A percentile compares a stretch with the other conserved stretches of the same genome.
Conservation (phyloP, 1,284 basidiomycete species). For the Pterula multifida region DNA sequence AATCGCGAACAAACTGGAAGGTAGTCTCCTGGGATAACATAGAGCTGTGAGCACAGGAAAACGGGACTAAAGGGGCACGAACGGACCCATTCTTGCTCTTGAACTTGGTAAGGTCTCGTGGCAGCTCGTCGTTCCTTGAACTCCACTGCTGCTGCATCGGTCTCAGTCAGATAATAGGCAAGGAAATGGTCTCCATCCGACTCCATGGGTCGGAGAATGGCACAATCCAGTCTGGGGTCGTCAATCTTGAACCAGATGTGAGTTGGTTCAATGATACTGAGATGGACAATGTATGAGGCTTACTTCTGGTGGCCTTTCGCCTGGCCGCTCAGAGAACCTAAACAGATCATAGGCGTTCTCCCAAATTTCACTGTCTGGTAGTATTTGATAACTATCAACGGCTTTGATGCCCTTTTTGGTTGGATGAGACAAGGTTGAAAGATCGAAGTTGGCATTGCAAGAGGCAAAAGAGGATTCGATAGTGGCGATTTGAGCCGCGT, state of each 20-base stretch:
- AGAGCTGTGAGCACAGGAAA: neutral
- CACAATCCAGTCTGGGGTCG: conserved; percentile 71
- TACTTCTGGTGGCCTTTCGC: conserved; percentile 58
- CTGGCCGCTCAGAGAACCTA: conserved; percentile 81
- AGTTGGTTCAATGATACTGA: neutral
- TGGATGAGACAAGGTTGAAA: conserved; percentile 59
- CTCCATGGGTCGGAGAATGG: conserved; percentile 78
- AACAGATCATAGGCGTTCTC: conserved; percentile 84
- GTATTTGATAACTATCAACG: conserved; percentile 74
- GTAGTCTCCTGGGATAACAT: conserved; percentile 38
- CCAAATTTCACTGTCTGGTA: conserved; percentile 84
- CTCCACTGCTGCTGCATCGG: conserved; percentile 56
- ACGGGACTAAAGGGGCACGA: conserved; percentile 1
- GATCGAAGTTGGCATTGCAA: conserved; percentile 44
- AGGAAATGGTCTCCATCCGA: conserved; percentile 80
- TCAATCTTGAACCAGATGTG: conserved; percentile 22
- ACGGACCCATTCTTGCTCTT: conserved; percentile 39
- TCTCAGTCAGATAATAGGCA: conserved; percentile 78
- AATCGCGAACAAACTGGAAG: conserved; percentile 70
- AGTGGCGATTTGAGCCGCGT: conserved; percentile 65
- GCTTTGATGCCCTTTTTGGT: conserved; percentile 70
- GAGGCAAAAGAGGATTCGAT: conserved; percentile 77
- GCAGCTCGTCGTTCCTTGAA: conserved; percentile 40
- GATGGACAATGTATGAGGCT: conserved; percentile 12
- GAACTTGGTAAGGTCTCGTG: conserved; percentile 28